Percentiles rank a stretch among this genome's conserved stretches.
Evolutionary conservation across 495 filamentous ascomycete genomes (phyloP).

Genomic region (Corynascus novoguineensis): DNA sequence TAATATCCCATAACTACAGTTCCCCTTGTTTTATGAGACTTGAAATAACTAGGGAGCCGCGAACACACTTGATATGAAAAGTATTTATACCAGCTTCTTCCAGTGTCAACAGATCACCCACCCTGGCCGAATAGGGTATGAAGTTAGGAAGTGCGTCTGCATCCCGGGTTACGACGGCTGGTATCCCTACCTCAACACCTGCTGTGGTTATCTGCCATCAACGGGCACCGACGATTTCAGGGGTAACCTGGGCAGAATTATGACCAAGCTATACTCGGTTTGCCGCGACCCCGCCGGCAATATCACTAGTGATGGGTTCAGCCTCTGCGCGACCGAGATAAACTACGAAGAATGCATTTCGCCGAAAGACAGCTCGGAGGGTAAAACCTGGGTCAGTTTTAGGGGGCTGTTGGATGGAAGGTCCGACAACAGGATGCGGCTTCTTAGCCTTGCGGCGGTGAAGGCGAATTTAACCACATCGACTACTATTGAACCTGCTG

Average conservation of each 20-base stretch:
- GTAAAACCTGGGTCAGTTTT: background rate
- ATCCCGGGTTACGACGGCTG: background rate
- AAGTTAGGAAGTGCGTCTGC: background rate
- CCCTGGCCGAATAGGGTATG: background rate
- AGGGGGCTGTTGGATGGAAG: background rate
- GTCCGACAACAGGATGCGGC: background rate
- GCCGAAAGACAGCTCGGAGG: background rate
- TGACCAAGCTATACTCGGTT: background rate
- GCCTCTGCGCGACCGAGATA: background rate
- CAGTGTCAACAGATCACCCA: background rate
- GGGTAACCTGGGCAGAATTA: background rate
- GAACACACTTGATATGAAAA: too few relatives aligned
- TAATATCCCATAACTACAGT: too few relatives aligned
- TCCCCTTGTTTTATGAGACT: too few relatives aligned
- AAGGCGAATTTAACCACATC: background rate
- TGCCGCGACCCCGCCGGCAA: background rate
- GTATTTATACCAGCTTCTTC: background rate
- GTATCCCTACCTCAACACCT: constrained; percentile 7
- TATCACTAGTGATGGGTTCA: background rate
- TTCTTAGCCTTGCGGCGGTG: background rate
- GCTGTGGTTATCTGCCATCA: background rate
- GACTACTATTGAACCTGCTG: background rate
- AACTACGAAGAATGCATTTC: background rate
- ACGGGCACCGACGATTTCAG: constrained; percentile 2
- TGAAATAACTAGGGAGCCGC: too few relatives aligned